These are phyloP conservation scores for Rubroshorea leprosula DNA, from an alignment of 345 rosid genomes.

Conservation along the genomic window DNA sequence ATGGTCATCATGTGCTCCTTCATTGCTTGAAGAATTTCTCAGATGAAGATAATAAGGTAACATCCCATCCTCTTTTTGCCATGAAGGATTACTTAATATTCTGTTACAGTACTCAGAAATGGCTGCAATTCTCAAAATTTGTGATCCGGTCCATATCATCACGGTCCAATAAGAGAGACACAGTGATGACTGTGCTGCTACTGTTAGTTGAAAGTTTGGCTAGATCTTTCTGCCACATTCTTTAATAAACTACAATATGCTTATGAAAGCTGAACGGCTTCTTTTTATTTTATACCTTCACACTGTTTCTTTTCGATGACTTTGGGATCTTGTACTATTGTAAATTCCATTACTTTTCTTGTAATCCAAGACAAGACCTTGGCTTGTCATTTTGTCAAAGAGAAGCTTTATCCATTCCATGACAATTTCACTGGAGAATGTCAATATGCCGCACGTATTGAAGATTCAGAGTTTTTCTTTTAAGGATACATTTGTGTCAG, in stretches of 20 bases:
- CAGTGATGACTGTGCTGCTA: neutral
- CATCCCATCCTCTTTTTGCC: neutral
- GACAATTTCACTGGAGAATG: too few species aligned
- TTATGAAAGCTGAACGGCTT: neutral
- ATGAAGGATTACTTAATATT: neutral
- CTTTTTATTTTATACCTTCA: too few species aligned
- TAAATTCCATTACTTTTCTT: too few species aligned
- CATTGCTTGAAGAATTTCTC: slow-evolving; percentile 43
- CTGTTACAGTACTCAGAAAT: neutral
- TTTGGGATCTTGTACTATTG: too few species aligned
- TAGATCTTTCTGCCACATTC: neutral
- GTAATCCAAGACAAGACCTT: neutral
- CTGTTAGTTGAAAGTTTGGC: neutral
- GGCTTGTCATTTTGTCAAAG: neutral
- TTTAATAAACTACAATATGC: too few species aligned
- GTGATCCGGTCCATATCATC: too few species aligned
- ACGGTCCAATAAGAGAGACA: too few species aligned
- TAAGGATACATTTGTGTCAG: neutral
- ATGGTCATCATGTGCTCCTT: slow-evolving; percentile 50
- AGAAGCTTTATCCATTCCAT: too few species aligned
- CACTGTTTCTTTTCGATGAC: neutral
- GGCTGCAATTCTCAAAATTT: neutral
- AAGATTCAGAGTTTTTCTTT: neutral
- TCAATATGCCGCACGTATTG: too few species aligned
- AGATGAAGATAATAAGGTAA: slow-evolving; percentile 42